A percentile compares a stretch with the other conserved stretches of the same genome.
Evolutionary conservation across 129 eudicot genomes (phyloP).

Genomic region (Helianthus tuberosus): DNA sequence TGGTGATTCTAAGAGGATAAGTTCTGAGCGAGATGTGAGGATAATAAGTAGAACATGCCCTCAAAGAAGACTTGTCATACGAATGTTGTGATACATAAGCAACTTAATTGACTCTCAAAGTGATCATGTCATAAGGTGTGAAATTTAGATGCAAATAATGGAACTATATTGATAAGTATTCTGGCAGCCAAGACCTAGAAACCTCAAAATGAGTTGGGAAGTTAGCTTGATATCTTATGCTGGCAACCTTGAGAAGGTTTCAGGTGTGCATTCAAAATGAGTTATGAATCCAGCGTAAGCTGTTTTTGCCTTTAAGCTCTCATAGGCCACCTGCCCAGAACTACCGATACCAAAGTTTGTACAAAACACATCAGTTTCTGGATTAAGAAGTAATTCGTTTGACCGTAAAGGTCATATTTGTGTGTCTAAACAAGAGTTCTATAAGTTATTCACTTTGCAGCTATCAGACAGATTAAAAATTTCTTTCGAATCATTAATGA

Average conservation of each 20-base stretch:
- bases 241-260: not conserved
- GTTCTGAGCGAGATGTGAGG: too few relatives aligned
- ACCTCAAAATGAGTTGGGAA: too few relatives aligned
- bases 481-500: not conserved
- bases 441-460: not conserved
- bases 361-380: not conserved
- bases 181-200: too few relatives aligned
- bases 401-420: not conserved
- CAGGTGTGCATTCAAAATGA: not conserved
- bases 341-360: slow-evolving; percentile 2
- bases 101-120: too few relatives aligned
- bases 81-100: too few relatives aligned
- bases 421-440: not conserved
- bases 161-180: too few relatives aligned
- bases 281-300: not conserved
- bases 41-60: too few relatives aligned
- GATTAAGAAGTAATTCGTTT: slow-evolving; percentile 7
- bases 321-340: not conserved
- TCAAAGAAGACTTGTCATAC: too few relatives aligned
- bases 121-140: too few relatives aligned
- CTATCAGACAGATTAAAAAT: not conserved
- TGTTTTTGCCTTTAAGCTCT: not conserved
- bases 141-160: too few relatives aligned
- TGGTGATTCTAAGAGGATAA: too few relatives aligned
- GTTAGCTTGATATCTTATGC: too few relatives aligned